These are phyloP conservation scores for Cyberlindnera samutprakarnensis DNA, from an alignment of 805 yeast species.

Conservation along the genomic window DNA sequence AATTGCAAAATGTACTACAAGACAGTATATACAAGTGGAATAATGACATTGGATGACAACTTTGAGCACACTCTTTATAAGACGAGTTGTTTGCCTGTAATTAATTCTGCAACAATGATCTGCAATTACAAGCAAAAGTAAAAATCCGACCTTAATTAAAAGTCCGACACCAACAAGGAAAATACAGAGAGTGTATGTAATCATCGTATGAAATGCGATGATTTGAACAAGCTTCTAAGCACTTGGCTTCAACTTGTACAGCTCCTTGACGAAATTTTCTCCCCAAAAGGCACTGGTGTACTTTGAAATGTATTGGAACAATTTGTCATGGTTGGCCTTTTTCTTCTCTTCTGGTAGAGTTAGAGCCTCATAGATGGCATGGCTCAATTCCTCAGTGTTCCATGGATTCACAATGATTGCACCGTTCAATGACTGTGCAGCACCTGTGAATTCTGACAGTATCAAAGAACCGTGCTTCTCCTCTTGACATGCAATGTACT, in stretches of 20 bases:
- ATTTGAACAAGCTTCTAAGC: not conserved
- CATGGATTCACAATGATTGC: constrained; percentile 94
- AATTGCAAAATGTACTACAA: not conserved
- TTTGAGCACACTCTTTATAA: too few relatives aligned
- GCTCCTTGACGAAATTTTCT: constrained; percentile 85
- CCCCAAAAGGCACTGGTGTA: constrained; percentile 98
- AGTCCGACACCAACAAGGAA: not conserved
- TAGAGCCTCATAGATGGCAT: constrained; percentile 77
- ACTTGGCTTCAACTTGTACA: constrained; percentile 33
- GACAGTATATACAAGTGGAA: not conserved
- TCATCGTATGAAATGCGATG: not conserved
- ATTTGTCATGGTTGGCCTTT: constrained; percentile 67
- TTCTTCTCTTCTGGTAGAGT: constrained; percentile 81
- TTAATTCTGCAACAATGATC: too few relatives aligned
- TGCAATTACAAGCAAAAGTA: too few relatives aligned
- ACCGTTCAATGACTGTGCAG: constrained; percentile 97
- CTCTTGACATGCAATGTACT: constrained; percentile 92
- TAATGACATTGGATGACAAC: not conserved
- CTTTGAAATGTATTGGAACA: constrained; percentile 83
- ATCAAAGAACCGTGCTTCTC: constrained; percentile 81
- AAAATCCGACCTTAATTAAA: too few relatives aligned
- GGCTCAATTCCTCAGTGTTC: constrained; percentile 92
- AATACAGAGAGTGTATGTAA: not conserved
- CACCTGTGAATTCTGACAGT: constrained; percentile 94
- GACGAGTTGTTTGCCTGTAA: too few relatives aligned